phyloP scores from a whole-genome alignment of 2,329 filamentous ascomycete species.

The Fusarium sp. region DNA sequence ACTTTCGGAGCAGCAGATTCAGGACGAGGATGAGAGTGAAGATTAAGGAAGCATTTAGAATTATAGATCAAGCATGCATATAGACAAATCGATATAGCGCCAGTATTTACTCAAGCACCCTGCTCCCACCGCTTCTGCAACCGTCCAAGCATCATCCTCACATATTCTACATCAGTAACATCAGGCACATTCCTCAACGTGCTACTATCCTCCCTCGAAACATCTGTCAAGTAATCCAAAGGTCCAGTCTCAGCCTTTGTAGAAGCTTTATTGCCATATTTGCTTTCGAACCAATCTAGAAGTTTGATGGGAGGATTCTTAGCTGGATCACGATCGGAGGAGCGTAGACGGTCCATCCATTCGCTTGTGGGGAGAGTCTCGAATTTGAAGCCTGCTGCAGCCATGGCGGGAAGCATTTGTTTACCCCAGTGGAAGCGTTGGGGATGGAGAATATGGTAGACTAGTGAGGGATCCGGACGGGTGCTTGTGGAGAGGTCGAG shows the following conservation, averaged over 20 bases:
- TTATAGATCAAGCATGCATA: no score
- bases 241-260: constrained; percentile 21
- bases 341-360: constrained; percentile 59
- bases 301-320: constrained; percentile 65
- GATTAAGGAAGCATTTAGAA: neutral
- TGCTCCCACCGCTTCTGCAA: constrained; percentile 16
- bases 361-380: constrained; percentile 56
- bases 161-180: constrained; percentile 31
- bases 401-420: constrained; percentile 63
- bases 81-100: neutral
- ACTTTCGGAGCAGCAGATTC: constrained; percentile 53
- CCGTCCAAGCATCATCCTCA: constrained; percentile 28
- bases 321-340: constrained; percentile 57
- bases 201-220: constrained; percentile 33
- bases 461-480: constrained; percentile 12
- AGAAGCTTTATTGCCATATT: constrained; percentile 40
- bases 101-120: neutral
- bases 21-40: constrained; percentile 35
- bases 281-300: constrained; percentile 61
- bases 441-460: constrained; percentile 42
- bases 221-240: constrained; percentile 29
- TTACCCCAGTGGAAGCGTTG: constrained; percentile 60
- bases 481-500: constrained; percentile 23
- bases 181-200: constrained; percentile 33
- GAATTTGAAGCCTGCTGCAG: constrained; percentile 58